phyloP scores from a whole-genome alignment of 208 protist species.

The Acanthamoeba polyphaga region DNA sequence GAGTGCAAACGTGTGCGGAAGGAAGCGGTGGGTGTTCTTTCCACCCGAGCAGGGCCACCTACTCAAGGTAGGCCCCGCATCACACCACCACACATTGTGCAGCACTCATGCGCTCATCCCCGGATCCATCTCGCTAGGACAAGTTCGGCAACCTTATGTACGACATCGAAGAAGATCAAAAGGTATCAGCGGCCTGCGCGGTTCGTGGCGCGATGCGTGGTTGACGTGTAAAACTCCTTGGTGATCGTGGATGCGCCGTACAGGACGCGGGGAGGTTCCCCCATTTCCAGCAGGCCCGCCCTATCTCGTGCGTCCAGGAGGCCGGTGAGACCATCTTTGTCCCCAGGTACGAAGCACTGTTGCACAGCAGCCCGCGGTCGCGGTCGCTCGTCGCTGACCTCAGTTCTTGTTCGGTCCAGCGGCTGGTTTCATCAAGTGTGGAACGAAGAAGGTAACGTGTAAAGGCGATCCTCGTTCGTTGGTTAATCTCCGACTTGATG shows the following conservation, averaged over 20 bases:
- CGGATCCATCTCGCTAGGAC: not conserved
- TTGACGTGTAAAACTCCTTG: not conserved
- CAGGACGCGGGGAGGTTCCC: slow-evolving; percentile 19
- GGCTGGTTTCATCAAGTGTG: slow-evolving; percentile 72
- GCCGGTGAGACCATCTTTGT: slow-evolving; percentile 63
- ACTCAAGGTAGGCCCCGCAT: not conserved
- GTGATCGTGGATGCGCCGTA: not conserved
- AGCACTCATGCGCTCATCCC: not conserved
- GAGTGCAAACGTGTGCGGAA: slow-evolving; percentile 59
- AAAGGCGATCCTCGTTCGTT: not conserved
- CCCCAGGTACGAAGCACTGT: not conserved
- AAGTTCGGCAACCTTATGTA: slow-evolving; percentile 74
- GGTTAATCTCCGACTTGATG: not conserved
- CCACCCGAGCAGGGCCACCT: slow-evolving; percentile 12
- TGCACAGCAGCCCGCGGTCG: not conserved
- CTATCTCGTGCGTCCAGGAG: slow-evolving; percentile 7
- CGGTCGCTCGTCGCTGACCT: not conserved
- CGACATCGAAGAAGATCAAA: slow-evolving; percentile 20
- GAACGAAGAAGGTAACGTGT: slow-evolving; percentile 16
- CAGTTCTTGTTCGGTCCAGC: not conserved
- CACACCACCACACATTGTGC: not conserved
- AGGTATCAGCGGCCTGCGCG: not conserved
- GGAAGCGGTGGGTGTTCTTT: slow-evolving; percentile 66
- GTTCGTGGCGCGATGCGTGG: not conserved
- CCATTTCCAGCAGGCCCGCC: slow-evolving; percentile 16